Evolutionary conservation across 2,329 filamentous ascomycete genomes (phyloP).

Genomic region (Monilinia laxa): DNA sequence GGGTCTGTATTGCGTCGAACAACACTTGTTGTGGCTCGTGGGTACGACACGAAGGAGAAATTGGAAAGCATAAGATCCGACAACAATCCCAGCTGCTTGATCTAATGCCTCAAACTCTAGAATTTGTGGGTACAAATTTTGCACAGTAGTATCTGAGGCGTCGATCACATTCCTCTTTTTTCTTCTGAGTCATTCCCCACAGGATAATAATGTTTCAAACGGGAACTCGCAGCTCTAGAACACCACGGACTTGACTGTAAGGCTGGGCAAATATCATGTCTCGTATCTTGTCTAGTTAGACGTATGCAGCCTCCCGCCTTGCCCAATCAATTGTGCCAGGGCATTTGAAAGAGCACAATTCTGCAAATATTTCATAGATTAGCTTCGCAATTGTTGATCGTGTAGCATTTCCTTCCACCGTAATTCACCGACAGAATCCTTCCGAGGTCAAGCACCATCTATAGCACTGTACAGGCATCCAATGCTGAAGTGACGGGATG

Average conservation of each 20-base stretch:
- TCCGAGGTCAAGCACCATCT: too few relatives aligned
- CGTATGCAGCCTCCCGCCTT: slow-evolving; percentile 16
- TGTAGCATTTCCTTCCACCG: background rate
- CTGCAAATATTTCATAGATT: background rate
- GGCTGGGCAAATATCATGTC: slow-evolving; percentile 1
- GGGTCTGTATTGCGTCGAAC: slow-evolving; percentile 8
- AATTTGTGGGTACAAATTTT: background rate
- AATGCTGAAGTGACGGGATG: background rate
- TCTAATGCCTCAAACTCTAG: background rate
- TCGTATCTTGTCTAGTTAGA: slow-evolving; percentile 1
- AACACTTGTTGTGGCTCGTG: background rate
- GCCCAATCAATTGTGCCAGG: background rate
- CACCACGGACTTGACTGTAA: slow-evolving; percentile 5
- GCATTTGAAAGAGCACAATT: background rate
- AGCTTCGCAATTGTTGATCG: background rate
- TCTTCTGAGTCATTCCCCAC: slow-evolving; percentile 1
- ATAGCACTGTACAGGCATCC: background rate
- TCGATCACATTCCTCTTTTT: slow-evolving; percentile 17
- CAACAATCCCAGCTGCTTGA: background rate
- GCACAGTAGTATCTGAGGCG: background rate
- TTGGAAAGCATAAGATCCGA: background rate
- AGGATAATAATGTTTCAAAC: background rate
- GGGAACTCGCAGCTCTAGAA: background rate
- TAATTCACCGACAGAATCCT: background rate
- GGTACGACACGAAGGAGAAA: background rate